These are phyloP conservation scores for Kandelia obovata DNA, from an alignment of 345 rosid species.

Conservation along the genomic window DNA sequence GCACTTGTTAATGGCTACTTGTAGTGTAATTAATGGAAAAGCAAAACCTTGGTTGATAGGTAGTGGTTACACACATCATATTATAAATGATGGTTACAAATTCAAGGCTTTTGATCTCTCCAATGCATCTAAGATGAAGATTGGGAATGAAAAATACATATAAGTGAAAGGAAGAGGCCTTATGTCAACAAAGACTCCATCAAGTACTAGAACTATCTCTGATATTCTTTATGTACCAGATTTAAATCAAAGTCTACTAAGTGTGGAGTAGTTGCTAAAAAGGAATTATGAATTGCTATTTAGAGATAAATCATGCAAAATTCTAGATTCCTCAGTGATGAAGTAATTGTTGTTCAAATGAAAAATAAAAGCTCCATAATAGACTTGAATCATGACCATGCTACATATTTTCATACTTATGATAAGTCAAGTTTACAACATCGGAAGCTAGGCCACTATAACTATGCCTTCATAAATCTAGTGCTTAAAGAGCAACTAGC, in stretches of 20 bases:
- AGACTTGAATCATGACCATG: neutral
- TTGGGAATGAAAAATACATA: neutral
- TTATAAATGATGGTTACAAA: neutral
- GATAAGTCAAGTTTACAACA: neutral
- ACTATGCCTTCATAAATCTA: neutral
- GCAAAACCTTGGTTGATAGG: slow-evolving; percentile 2
- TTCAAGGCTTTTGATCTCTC: neutral
- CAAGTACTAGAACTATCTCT: neutral
- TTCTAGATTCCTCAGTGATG: neutral
- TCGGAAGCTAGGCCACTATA: neutral
- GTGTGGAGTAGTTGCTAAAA: neutral
- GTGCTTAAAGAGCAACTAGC: neutral
- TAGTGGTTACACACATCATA: neutral
- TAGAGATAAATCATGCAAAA: neutral
- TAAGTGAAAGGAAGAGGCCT: neutral
- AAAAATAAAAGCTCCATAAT: neutral
- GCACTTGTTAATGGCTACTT: neutral
- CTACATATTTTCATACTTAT: neutral
- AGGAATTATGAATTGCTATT: neutral
- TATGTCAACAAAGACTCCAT: neutral
- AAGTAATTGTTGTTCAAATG: neutral
- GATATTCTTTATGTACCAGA: neutral
- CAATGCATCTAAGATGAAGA: neutral
- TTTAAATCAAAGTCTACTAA: neutral
- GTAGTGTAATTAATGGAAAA: neutral